Percentiles rank a stretch among this genome's conserved stretches.
These are phyloP conservation scores for Prunus padus DNA, from an alignment of 306 rosid species.

Conservation along the genomic window DNA sequence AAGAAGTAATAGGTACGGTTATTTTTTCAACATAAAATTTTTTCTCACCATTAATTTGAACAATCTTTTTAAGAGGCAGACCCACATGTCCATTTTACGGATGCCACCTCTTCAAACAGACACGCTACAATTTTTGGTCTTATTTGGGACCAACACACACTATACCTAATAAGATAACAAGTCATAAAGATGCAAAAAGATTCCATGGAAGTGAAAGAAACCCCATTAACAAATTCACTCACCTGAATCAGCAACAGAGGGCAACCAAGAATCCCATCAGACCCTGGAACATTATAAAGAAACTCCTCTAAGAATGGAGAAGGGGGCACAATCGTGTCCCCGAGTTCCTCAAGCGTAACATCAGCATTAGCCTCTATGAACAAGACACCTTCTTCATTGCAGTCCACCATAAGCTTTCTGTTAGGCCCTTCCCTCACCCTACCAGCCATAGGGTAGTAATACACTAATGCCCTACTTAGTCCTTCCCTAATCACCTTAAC, in stretches of 20 bases:
- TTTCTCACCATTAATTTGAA: no score
- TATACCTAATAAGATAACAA: no score
- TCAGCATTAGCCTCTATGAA: constrained; percentile 25
- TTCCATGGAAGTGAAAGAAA: no score
- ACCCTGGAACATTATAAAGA: constrained; percentile 15
- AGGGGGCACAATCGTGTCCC: constrained; percentile 20
- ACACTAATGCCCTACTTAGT: constrained; percentile 21
- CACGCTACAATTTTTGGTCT: no score
- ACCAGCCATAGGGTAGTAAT: constrained; percentile 41
- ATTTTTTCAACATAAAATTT: no score
- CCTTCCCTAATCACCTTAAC: constrained; percentile 22
- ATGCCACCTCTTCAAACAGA: no score
- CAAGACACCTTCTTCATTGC: constrained; percentile 31
- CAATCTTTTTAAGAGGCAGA: no score
- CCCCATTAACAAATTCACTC: not conserved
- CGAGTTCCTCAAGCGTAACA: constrained; percentile 15
- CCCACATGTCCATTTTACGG: no score
- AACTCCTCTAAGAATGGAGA: constrained; percentile 28
- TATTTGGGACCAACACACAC: no score
- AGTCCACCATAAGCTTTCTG: constrained; percentile 28
- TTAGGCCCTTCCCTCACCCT: constrained; percentile 25
- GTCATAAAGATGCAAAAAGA: no score
- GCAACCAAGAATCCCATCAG: constrained; percentile 1
- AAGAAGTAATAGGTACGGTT: no score
- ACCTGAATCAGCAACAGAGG: constrained; percentile 31